Conservation (phyloP, 768 basidiomycete species). For the Termitomyces sp. region DNA sequence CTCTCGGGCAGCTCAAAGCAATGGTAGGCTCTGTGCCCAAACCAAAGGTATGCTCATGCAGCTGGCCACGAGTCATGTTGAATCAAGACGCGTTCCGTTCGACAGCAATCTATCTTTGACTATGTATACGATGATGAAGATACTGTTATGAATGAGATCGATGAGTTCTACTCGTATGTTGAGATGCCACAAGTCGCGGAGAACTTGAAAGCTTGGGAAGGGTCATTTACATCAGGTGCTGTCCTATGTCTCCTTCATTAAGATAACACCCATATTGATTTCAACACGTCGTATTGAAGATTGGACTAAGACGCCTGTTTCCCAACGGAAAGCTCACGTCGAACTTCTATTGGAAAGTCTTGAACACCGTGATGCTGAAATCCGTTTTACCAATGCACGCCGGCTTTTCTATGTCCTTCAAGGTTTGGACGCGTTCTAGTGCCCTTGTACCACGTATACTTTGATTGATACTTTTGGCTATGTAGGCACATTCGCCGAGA, state of each 20-base stretch:
- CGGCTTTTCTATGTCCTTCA: slow-evolving; percentile 89
- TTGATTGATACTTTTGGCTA: neutral
- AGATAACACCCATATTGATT: slow-evolving; percentile 10
- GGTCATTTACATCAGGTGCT: slow-evolving; percentile 77
- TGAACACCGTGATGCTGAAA: slow-evolving; percentile 82
- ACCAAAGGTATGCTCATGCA: slow-evolving; percentile 57
- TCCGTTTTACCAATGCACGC: slow-evolving; percentile 84
- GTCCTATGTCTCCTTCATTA: slow-evolving; percentile 10
- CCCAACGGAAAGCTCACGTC: slow-evolving; percentile 69
- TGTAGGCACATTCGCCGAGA: slow-evolving; percentile 87
- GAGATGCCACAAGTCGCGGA: slow-evolving; percentile 91
- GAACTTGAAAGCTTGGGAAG: slow-evolving; percentile 86
- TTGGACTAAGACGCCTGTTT: slow-evolving; percentile 71
- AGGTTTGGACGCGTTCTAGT: slow-evolving; percentile 48
- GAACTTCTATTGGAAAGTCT: slow-evolving; percentile 82
- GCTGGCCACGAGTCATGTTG: slow-evolving; percentile 8
- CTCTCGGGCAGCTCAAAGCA: slow-evolving; percentile 76
- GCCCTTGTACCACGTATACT: slow-evolving; percentile 1
- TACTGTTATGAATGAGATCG: slow-evolving; percentile 92
- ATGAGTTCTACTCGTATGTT: slow-evolving; percentile 97
- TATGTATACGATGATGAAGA: slow-evolving; percentile 96
- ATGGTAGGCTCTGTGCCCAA: slow-evolving; percentile 70
- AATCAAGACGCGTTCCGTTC: slow-evolving; percentile 14
- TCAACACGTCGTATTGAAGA: slow-evolving; percentile 34
- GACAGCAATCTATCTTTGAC: slow-evolving; percentile 83